These are phyloP conservation scores for Phylloporus rhodoxanthus DNA, from an alignment of 768 basidiomycete genomes.

Conservation along the genomic window DNA sequence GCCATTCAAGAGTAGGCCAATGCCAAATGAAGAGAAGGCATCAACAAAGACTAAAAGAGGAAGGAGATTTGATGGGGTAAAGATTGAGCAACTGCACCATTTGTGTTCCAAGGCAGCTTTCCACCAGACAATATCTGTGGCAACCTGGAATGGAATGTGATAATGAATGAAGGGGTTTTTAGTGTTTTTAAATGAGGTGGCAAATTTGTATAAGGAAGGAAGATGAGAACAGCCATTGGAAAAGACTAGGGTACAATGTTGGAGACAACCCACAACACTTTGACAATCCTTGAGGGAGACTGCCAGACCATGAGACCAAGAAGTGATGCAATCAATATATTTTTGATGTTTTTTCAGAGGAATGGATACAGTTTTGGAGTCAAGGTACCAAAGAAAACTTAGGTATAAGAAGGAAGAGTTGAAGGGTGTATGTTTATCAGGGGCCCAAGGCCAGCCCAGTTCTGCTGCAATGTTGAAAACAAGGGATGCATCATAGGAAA, in stretches of 20 bases:
- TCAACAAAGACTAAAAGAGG: background rate
- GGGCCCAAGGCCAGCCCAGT: background rate
- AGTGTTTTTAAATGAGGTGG: background rate
- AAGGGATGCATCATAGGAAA: background rate
- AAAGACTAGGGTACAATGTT: background rate
- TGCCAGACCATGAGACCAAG: no score
- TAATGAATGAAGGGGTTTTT: background rate
- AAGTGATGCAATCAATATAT: background rate
- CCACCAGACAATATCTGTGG: background rate
- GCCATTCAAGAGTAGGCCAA: background rate
- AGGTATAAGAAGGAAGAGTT: background rate
- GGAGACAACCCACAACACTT: background rate
- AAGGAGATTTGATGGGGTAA: background rate
- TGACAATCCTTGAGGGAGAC: background rate
- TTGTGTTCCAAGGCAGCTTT: no score
- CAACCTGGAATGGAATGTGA: background rate
- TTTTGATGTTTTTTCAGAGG: background rate
- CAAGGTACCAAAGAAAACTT: background rate
- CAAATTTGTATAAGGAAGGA: background rate
- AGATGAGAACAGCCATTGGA: background rate
- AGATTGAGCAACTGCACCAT: background rate
- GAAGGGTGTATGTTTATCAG: background rate
- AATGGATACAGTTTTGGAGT: background rate
- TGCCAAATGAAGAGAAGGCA: background rate
- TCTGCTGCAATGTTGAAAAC: background rate